A percentile compares a stretch with the other conserved stretches of the same genome.
phyloP scores from a whole-genome alignment of 768 basidiomycete species.

The Glaciozyma antarctica region DNA sequence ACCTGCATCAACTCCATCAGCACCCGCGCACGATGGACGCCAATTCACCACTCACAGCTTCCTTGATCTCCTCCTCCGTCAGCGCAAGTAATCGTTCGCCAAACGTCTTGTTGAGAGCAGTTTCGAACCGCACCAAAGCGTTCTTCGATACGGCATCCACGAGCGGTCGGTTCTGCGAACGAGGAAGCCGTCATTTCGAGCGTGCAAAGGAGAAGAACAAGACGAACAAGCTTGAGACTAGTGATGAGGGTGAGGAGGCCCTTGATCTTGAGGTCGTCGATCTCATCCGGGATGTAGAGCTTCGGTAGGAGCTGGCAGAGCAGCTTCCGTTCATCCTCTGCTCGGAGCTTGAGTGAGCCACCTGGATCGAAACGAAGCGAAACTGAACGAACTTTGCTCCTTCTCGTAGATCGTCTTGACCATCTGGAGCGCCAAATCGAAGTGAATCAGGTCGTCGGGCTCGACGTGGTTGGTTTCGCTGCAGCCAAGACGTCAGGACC shows the following conservation, averaged over 20 bases:
- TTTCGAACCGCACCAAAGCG: constrained; percentile 62
- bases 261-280: constrained; percentile 41
- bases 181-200: constrained; percentile 19
- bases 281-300: constrained; percentile 41
- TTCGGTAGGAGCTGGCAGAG: constrained; percentile 42
- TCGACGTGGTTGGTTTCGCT: constrained; percentile 38
- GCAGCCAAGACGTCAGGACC: not conserved
- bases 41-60: not conserved
- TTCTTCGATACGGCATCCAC: constrained; percentile 56
- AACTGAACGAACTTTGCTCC: constrained; percentile 37
- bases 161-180: constrained; percentile 51
- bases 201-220: constrained; percentile 13
- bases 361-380: not conserved
- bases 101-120: constrained; percentile 49
- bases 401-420: constrained; percentile 37
- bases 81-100: constrained; percentile 15
- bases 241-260: constrained; percentile 51
- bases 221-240: constrained; percentile 50
- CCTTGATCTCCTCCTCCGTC: constrained; percentile 14
- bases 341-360: not conserved
- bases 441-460: constrained; percentile 38
- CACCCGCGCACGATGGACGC: not conserved
- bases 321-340: constrained; percentile 42
- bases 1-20: not conserved
- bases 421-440: constrained; percentile 40